Percentiles rank a stretch among this genome's conserved stretches.
Conservation (phyloP, 192 early-diverging fungal genomes). For the Phlyctochytrium bullatum region DNA sequence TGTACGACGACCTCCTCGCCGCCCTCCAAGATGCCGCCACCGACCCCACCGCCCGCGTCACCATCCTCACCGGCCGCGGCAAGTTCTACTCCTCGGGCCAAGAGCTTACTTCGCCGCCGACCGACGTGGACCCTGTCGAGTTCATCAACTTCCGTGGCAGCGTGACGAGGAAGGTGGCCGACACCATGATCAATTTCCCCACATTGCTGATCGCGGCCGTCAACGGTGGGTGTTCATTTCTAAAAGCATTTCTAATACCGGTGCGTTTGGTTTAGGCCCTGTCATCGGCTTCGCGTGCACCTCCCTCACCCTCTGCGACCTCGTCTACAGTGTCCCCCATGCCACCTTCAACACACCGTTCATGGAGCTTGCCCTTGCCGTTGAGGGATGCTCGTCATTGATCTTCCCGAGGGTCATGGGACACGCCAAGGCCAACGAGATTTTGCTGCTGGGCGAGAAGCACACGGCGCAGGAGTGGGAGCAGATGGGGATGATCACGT, state of each 20-base stretch:
- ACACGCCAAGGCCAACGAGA: constrained; percentile 61
- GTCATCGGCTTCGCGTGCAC: constrained; percentile 65
- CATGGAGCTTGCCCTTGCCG: constrained; percentile 72
- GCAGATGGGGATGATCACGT: constrained; percentile 1
- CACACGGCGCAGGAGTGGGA: constrained; percentile 51
- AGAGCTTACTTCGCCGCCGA: constrained; percentile 42
- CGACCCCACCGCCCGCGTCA: constrained; percentile 48
- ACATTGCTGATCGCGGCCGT: constrained; percentile 69
- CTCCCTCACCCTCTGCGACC: constrained; percentile 58
- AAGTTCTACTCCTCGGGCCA: constrained; percentile 66
- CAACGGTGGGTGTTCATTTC: constrained; percentile 52
- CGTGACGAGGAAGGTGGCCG: constrained; percentile 34
- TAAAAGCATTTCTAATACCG: not conserved
- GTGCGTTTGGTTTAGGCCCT: not conserved
- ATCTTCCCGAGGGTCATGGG: constrained; percentile 71
- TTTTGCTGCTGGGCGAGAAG: constrained; percentile 59
- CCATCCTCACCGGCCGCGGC: constrained; percentile 64
- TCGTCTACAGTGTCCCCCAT: constrained; percentile 60
- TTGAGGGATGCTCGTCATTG: constrained; percentile 69
- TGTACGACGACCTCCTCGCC: constrained; percentile 51
- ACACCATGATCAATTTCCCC: constrained; percentile 60
- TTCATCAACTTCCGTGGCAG: constrained; percentile 11
- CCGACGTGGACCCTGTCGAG: constrained; percentile 13
- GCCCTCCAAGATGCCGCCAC: constrained; percentile 56
- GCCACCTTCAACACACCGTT: constrained; percentile 73